These are phyloP conservation scores for Acanthamoeba triangularis DNA, from an alignment of 208 protist genomes.

Conservation along the genomic window DNA sequence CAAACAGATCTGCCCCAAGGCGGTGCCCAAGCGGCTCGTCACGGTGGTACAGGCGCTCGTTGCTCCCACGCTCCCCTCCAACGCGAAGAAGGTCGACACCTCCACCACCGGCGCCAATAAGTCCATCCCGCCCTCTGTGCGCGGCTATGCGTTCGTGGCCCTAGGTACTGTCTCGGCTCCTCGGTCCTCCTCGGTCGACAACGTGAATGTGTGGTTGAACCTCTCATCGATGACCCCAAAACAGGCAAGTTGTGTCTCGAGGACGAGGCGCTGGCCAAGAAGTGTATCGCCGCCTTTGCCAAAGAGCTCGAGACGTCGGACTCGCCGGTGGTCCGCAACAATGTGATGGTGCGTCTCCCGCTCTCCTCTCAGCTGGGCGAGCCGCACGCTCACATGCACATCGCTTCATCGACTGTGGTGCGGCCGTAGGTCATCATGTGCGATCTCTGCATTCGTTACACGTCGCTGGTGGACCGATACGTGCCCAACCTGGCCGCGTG, in stretches of 20 bases:
- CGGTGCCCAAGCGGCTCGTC: conserved; percentile 70
- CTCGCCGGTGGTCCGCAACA: conserved; percentile 83
- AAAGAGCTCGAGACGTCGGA: conserved; percentile 84
- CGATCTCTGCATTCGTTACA: conserved; percentile 88
- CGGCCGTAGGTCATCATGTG: conserved; percentile 86
- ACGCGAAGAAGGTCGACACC: not conserved
- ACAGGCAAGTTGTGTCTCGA: conserved; percentile 86
- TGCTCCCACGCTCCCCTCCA: conserved; percentile 28
- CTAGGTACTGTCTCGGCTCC: conserved; percentile 64
- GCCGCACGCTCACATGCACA: conserved; percentile 68
- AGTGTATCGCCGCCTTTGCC: conserved; percentile 86
- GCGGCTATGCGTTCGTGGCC: conserved; percentile 86
- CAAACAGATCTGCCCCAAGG: conserved; percentile 66
- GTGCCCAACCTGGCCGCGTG: conserved; percentile 84
- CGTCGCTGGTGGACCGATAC: conserved; percentile 84
- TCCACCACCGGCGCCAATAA: not conserved
- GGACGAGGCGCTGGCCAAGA: conserved; percentile 85
- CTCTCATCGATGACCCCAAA: not conserved
- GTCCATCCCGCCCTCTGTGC: conserved; percentile 70
- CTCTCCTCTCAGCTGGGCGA: not conserved
- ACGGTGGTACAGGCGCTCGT: conserved; percentile 71
- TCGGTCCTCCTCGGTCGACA: no score
- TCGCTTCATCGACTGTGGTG: no score
- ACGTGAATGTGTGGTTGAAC: no score
- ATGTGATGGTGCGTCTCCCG: conserved; percentile 55